Base-by-base conservation (phyloP, 2,329 filamentous ascomycete species). In the Phialophora verrucosa region DNA sequence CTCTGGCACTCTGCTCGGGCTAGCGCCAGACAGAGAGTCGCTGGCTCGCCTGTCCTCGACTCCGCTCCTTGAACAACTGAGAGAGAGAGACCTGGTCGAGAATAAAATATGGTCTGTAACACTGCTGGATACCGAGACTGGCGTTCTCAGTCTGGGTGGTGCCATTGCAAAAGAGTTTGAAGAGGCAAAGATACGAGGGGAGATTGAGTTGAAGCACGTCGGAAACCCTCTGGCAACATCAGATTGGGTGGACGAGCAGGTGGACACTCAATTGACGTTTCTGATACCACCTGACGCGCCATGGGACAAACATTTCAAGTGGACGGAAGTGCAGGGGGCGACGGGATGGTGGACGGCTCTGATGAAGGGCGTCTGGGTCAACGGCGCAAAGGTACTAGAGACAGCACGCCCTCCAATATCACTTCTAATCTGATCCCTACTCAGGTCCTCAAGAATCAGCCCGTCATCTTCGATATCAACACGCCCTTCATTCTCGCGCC, bases 331-430 rank as follows among this genome's bases (percentile, higher is more conserved):
- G 12, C 71, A 73, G 61, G 75, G 75, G 5, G 71, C 74, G 3
- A 72, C 68, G n/a, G 75, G 75, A 12, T 77, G 75, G 75, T 76
- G 75, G 74, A 75, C 74, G 54, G 66, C 74, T 8, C 66, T 77
- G 25, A 73, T 77, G 72, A 69, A 63, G n/a, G 74, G 74, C 6
- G 70, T 77, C 2, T 77, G 75, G 75, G 64, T 75, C 23, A 71
- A 75, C 56, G 73, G 73, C 11, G 69, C 66, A 32, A 75, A 75
- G 53, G 66, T 68, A 63, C 38, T 14, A 44, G 10, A 10, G 12
- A 25, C 42, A 11, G 20, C 17, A 4, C 11, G 12, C 17, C n/a
- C n/a, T n/a, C 6, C 31, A 20, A 10, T 50, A 17, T 27, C 4
- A 10, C 38, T 32, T 32, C 44, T 7, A 49, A 49, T 6, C 23